Evolutionary conservation across 148 eudicot species (phyloP), one percentile per base, ranked within the genome.

Genomic region (Nepenthes gracilis): DNA sequence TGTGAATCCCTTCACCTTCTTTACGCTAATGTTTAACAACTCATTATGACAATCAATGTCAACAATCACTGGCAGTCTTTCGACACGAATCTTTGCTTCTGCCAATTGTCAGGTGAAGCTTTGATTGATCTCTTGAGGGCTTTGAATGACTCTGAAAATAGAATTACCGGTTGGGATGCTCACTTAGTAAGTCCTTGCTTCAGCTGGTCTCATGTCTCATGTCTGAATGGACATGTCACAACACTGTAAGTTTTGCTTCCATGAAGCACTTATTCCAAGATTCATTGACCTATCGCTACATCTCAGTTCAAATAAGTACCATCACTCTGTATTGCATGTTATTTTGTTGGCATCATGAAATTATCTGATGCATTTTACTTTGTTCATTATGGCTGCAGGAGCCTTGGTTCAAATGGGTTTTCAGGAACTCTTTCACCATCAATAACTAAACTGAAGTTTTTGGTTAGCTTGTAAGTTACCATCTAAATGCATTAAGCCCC

Each of bases 131-230:
- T 93, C 43, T 69, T 71, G 62, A 61, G 4, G 40, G 76, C 74
- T 66, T 72, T 93, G 59, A 86, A 93, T 64, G 89, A 83, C 75
- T 67, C 95, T 33, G 55, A 66, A 56, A 40, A 71, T 6, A 77
- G 72, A 64, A 77, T 88, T 59, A 68, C 37, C 11, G 85, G 84
- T 72, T 93, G 98, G 98, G 74, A 82, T 62, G 1, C 35, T 62
- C 49, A 32, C 75, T 59, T 72, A 7, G 98, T 93, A 43, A 93
- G 80, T 72, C 96, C 98, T 40, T 93, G 98, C 77, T 77, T 71
- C 66, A 84, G 89, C 69, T 88, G 98, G 96, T 77, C 95, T 57
- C 77, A 83, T 69, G 95, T 93, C 62, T 74, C 85, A n/a, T 93
- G 98, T 70, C 68, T 55, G 69, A 57, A 75, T 54, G 96, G 87